phyloP scores from a whole-genome alignment of 1,139 yeast genomes.

The Suhomyces bokatorum region DNA sequence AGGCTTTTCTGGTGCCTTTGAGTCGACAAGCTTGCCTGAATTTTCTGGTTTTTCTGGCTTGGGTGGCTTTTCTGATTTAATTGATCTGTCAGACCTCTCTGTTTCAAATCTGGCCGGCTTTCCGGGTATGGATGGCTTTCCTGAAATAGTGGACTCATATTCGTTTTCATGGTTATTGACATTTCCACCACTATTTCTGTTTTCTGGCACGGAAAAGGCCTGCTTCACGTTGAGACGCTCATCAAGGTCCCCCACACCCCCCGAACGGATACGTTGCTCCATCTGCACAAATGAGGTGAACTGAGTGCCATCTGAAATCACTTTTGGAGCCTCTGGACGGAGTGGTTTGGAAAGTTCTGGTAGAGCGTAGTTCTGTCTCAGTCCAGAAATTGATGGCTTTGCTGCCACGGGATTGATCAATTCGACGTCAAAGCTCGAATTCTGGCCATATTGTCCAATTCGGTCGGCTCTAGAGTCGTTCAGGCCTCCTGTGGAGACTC shows the following conservation, averaged over 20 bases:
- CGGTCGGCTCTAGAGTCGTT: not conserved
- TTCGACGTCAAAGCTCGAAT: conserved; percentile 17
- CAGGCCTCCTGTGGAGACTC: not conserved
- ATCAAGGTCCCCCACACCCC: conserved; percentile 6
- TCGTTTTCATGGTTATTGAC: no score
- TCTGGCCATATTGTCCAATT: not conserved
- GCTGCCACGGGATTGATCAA: conserved; percentile 25
- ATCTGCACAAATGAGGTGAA: conserved; percentile 26
- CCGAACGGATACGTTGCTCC: conserved; percentile 20
- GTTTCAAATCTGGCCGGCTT: not conserved
- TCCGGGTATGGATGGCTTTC: not conserved
- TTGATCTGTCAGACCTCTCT: not conserved
- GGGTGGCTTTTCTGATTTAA: not conserved
- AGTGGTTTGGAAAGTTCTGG: no score
- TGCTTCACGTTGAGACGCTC: not conserved
- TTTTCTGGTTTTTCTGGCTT: not conserved
- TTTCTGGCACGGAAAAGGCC: not conserved
- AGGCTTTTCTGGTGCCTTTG: not conserved
- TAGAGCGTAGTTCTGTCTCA: not conserved
- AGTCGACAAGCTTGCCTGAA: no score
- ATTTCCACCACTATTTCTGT: not conserved
- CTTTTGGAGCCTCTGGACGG: not conserved
- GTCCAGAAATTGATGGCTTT: not conserved
- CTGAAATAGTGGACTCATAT: not conserved
- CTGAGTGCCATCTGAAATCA: not conserved